These are phyloP conservation scores for Phaeodactylum tricornutum DNA, from an alignment of 108 stramenopile species.

Conservation along the genomic window DNA sequence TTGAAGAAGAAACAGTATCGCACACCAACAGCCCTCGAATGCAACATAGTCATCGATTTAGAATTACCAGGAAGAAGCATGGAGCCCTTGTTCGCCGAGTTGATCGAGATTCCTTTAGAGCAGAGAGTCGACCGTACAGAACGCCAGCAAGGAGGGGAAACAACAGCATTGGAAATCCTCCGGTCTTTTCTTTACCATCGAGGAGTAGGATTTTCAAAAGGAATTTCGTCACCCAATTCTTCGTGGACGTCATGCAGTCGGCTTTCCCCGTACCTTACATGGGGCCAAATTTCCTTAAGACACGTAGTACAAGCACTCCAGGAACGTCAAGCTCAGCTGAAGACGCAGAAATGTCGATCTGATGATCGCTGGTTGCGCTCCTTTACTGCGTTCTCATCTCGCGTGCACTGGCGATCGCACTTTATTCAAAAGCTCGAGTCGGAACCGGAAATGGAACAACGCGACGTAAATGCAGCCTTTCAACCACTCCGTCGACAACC, in stretches of 20 bases:
- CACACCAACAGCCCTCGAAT: too few species aligned
- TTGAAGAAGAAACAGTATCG: conserved; percentile 25
- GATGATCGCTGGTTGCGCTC: conserved; percentile 36
- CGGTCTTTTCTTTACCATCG: conserved; percentile 41
- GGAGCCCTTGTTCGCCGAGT: not conserved
- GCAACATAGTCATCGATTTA: too few species aligned
- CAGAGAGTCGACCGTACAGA: conserved; percentile 35
- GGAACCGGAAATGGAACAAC: conserved; percentile 43
- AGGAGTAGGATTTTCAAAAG: conserved; percentile 36
- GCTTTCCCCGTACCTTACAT: conserved; percentile 50
- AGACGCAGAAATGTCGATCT: conserved; percentile 18
- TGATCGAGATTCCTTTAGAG: conserved; percentile 28
- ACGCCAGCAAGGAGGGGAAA: conserved; percentile 45
- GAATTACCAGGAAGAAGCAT: too few species aligned
- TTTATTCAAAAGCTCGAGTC: conserved; percentile 64
- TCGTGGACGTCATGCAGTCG: conserved; percentile 59
- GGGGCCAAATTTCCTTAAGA: conserved; percentile 50
- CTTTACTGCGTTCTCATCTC: conserved; percentile 51
- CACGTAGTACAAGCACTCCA: conserved; percentile 26
- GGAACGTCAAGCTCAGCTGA: conserved; percentile 31
- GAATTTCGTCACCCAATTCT: conserved; percentile 58
- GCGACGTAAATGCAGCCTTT: conserved; percentile 40
- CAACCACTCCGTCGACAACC: conserved; percentile 44
- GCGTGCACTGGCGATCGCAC: conserved; percentile 63
- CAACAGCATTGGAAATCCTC: conserved; percentile 32